Evolutionary conservation across 2,329 filamentous ascomycete genomes (phyloP).

Genomic region (Cladosporium sp.): DNA sequence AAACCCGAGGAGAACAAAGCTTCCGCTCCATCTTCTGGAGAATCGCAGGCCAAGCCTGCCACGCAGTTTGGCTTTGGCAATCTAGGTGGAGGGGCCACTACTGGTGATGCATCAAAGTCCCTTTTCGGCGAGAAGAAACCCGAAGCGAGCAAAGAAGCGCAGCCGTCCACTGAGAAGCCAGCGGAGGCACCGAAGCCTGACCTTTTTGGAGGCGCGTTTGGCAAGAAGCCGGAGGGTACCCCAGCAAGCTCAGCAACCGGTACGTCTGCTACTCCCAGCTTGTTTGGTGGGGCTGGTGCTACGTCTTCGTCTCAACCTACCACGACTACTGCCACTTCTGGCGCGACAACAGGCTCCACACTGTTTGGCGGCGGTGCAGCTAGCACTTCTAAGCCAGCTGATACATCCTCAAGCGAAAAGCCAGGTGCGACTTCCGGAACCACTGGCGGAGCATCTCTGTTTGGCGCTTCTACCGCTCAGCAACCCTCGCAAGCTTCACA

Average conservation of each 20-base stretch:
- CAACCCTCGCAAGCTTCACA: constrained; percentile 7
- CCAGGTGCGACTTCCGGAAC: constrained; percentile 12
- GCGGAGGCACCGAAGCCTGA: constrained; percentile 1
- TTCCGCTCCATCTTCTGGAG: background rate
- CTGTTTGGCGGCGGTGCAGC: constrained; percentile 12
- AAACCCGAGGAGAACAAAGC: constrained; percentile 14
- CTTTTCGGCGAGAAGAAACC: constrained; percentile 10
- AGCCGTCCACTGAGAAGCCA: constrained; percentile 9
- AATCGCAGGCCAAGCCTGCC: constrained; percentile 1
- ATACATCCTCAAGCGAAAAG: constrained; percentile 2
- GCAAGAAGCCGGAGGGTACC: constrained; percentile 14
- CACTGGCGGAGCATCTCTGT: constrained; percentile 3
- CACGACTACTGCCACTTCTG: constrained; percentile 12
- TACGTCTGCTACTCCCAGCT: constrained; percentile 8
- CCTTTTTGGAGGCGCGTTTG: constrained; percentile 9
- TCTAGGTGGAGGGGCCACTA: background rate
- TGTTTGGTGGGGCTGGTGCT: constrained; percentile 8
- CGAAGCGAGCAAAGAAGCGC: background rate
- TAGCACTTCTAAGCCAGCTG: constrained; percentile 8
- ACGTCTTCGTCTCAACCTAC: constrained; percentile 6
- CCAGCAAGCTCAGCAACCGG: constrained; percentile 22
- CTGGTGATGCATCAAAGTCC: background rate
- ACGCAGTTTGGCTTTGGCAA: background rate
- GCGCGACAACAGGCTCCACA: constrained; percentile 8
- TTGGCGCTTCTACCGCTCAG: constrained; percentile 8